Evolutionary conservation across 306 rosid species (phyloP), one percentile per base, ranked within the genome.

Genomic region (Casuarina cunninghamiana): DNA sequence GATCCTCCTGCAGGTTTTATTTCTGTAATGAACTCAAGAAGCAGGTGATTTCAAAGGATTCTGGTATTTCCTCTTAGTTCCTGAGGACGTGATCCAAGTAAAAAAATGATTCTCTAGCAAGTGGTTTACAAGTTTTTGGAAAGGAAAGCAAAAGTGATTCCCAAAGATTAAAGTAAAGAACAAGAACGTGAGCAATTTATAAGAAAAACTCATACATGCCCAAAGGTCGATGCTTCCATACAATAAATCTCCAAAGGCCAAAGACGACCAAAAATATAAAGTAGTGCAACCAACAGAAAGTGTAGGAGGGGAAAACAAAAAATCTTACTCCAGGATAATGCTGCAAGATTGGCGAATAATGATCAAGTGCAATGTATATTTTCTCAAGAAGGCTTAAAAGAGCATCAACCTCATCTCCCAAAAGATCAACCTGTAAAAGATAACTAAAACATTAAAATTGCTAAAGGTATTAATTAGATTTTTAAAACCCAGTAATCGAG

Each of bases 271-370:
- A 67, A 42, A 42, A 42, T 46, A 41, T 42, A 67, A 67, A 67
- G 26, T n/a, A 67, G 42, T 17, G 50, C 10, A 67, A 67, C 49
- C 71, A 66, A 17, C n/a, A 2, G 35, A 8, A 42, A 44, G 50
- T 48, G 0, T 48, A 48, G 11, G 0, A 48, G 11, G 7, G 8
- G 11, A 1, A 48, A 8, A 66, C 12, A 41, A 12, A 66, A 9
- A 21, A 55, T 73, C 97, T 89, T 80, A 95, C 99, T 83, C 99
- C 97, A 6, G 96, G 93, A 84, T 95, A 95, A 88, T 95, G 99
- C 81, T 88, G 86, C 89, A 95, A 75, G 73, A 95, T 87, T 62
- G 97, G 97, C 55, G 98, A 91, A 89, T 95, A 95, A 85, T 91
- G 97, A 83, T 95, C 97, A 42, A 95, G 97, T 13, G 88, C 97